Percentiles rank a stretch among this genome's conserved stretches.
phyloP scores from a whole-genome alignment of 768 basidiomycete genomes.

The Dioszegia hungarica region DNA sequence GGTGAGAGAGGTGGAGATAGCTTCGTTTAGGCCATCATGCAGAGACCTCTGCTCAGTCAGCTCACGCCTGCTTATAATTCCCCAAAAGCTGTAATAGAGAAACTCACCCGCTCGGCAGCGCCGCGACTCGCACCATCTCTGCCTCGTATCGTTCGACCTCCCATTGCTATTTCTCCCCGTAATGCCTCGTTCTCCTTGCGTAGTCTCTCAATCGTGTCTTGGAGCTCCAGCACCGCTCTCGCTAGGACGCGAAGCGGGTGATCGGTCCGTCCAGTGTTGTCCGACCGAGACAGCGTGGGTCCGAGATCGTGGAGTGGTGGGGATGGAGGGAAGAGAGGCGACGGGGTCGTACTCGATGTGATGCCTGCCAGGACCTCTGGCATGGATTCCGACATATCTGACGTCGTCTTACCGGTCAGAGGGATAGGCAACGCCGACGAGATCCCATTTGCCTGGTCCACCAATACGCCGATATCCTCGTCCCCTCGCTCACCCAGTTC shows the following conservation, averaged over 20 bases:
- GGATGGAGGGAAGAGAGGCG: conserved; percentile 36
- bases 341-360: neutral
- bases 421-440: no score
- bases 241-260: conserved; percentile 34
- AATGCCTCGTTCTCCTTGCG: conserved; percentile 31
- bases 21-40: conserved; percentile 42
- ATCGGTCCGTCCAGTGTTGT: conserved; percentile 2
- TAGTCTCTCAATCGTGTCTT: conserved; percentile 22
- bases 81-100: no score
- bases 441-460: neutral
- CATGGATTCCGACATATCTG: no score
- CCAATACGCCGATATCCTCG: no score
- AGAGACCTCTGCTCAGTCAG: conserved; percentile 19
- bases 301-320: conserved; percentile 12
- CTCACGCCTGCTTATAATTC: no score
- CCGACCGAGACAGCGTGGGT: neutral
- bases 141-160: no score
- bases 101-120: no score
- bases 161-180: conserved; percentile 8
- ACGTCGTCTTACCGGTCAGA: no score
- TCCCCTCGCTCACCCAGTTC: neutral
- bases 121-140: no score
- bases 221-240: conserved; percentile 26
- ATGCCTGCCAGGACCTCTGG: neutral
- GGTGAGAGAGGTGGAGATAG: conserved; percentile 42